Base-by-base conservation (phyloP, 768 basidiomycete genomes). In the Boletus subcaerulescens region DNA sequence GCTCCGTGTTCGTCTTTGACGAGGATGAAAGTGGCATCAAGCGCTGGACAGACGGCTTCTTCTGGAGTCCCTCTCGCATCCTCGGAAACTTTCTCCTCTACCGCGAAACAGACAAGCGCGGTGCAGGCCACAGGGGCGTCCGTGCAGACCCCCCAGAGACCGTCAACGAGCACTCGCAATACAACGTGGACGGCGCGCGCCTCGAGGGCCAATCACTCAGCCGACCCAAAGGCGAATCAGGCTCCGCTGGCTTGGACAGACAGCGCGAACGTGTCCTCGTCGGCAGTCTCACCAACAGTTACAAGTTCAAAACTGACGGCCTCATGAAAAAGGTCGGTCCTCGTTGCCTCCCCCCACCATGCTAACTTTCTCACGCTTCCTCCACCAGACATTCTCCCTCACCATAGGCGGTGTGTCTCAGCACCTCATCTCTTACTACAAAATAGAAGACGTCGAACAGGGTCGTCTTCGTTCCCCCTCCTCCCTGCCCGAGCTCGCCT, bases 1-100 rank as follows among this genome's bases (percentile, higher is more conserved):
- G 95, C 53, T 90, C 89, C 8, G 93, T 98, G 12, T 98, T 98
- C 64, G 95, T 97, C 60, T 98, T 97, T 66, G 93, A 98, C 71
- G 95, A 97, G 76, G 89, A 93, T 64, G 93, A 96, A 74, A 93
- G 91, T 65, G 93, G 94, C 26, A 98, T 98, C 76, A 96, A 95
- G 76, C 82, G 95, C 42, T 97, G 94, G 91, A 98, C 95, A 2
- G 95, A 98, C 73, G 93, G 94, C n/a, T 87, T 91, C 68, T 89
- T 89, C 68, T 97, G 95, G 95, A 91, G 88, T 61, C 95, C 95
- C 0, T 89, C 87, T 60, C 79, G 95, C 54, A 97, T 97, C 26
- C 76, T 97, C 55, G 92, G 92, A 63, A 98, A 98, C 71, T 98
- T 97, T 67, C 77, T 98, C 64, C 85, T 96, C 58, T 98, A 98